phyloP scores from a whole-genome alignment of 257 asterid species.

The Sherardia arvensis region DNA sequence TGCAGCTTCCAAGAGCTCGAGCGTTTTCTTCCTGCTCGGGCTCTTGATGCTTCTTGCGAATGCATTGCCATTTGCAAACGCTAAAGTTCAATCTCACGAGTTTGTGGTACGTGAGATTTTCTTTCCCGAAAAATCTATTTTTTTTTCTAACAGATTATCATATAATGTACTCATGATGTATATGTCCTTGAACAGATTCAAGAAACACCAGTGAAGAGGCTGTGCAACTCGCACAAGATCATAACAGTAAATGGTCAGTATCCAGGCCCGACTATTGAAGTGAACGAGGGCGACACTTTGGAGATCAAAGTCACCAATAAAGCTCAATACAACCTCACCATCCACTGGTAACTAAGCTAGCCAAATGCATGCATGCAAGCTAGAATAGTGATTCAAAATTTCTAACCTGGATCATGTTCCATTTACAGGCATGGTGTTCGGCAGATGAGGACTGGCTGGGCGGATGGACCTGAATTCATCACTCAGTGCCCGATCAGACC shows the following conservation, averaged over 20 bases:
- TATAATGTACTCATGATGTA: neutral
- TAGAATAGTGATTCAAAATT: neutral
- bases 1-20: constrained; percentile 10
- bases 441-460: constrained; percentile 75
- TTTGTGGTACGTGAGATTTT: constrained; percentile 55
- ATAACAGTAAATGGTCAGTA: constrained; percentile 72
- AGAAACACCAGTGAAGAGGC: constrained; percentile 83
- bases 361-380: constrained; percentile 4
- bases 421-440: constrained; percentile 73
- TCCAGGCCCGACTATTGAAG: constrained; percentile 80
- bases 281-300: constrained; percentile 67
- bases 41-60: constrained; percentile 27
- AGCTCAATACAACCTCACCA: constrained; percentile 72
- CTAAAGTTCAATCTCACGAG: constrained; percentile 50
- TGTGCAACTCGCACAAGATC: constrained; percentile 65
- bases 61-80: constrained; percentile 35
- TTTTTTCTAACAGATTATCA: neutral
- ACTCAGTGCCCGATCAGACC: constrained; percentile 90
- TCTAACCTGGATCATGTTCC: neutral
- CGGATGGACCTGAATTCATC: constrained; percentile 84
- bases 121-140: neutral
- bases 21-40: constrained; percentile 23
- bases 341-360: constrained; percentile 55
- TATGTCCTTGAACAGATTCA: constrained; percentile 41
- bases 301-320: constrained; percentile 55